Evolutionary conservation across 2,329 filamentous ascomycete species (phyloP).

Genomic region (Raffaelea deltoideospora): DNA sequence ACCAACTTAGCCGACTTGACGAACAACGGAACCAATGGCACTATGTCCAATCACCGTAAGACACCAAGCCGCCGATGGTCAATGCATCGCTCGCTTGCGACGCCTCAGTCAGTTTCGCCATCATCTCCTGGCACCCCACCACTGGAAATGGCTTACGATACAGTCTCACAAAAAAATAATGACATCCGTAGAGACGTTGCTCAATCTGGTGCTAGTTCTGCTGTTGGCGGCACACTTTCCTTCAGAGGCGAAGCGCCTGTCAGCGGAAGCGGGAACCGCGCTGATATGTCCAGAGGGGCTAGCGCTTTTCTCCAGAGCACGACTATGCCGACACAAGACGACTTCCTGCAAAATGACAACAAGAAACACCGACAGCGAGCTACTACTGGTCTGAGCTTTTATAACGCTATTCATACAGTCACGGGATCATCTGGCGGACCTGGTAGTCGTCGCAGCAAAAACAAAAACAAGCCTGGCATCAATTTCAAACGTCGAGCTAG

Average conservation of each 20-base stretch:
- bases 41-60: conserved; percentile 7
- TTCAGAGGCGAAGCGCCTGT: too few relatives aligned
- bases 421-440: conserved; percentile 11
- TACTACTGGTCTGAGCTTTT: conserved; percentile 33
- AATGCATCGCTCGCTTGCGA: conserved; percentile 27
- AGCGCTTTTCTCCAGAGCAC: too few relatives aligned
- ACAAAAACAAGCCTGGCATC: conserved; percentile 11
- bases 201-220: too few relatives aligned
- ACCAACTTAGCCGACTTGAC: conserved; percentile 13
- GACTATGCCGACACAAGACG: conserved; percentile 27
- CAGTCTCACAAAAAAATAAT: too few relatives aligned
- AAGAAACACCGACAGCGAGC: conserved; percentile 31
- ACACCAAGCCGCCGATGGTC: conserved; percentile 27
- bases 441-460: conserved; percentile 6
- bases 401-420: conserved; percentile 32
- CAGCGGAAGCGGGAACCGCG: too few relatives aligned
- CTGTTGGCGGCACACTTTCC: too few relatives aligned
- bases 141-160: conserved; percentile 24
- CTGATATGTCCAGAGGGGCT: too few relatives aligned
- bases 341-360: conserved; percentile 29
- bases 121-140: conserved; percentile 31
- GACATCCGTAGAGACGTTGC: too few relatives aligned
- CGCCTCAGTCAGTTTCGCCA: conserved; percentile 32
- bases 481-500: conserved; percentile 23
- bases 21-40: not conserved